Evolutionary conservation across 2,329 filamentous ascomycete species (phyloP).

Genomic region (Sporothrix mexicana): DNA sequence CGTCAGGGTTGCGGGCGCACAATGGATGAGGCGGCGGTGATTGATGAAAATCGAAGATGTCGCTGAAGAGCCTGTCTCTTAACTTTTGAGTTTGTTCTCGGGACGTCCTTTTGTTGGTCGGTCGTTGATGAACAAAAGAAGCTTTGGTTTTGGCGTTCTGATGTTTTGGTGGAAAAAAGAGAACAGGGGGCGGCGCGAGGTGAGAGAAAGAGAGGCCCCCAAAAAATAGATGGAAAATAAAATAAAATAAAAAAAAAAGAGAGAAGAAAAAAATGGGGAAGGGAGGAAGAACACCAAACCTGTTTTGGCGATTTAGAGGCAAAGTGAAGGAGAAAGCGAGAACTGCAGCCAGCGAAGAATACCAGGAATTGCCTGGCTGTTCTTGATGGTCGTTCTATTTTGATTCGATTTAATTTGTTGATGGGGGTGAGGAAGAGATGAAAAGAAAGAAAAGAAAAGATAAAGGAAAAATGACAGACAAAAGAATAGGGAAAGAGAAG

Average conservation of each 20-base stretch:
- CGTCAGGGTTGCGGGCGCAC: background rate
- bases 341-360: background rate
- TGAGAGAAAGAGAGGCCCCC: background rate
- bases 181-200: conserved; percentile 2
- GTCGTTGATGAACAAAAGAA: conserved; percentile 3
- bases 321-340: background rate
- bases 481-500: background rate
- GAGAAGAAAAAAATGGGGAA: conserved; percentile 23
- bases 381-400: conserved; percentile 14
- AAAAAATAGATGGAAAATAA: conserved; percentile 6
- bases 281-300: conserved; percentile 31
- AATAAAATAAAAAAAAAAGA: conserved; percentile 7
- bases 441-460: background rate
- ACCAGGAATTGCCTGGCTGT: conserved; percentile 10
- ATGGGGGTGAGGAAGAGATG: background rate
- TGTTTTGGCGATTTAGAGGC: conserved; percentile 26
- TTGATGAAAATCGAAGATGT: background rate
- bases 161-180: conserved; percentile 8
- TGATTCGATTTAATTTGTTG: conserved; percentile 8
- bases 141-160: conserved; percentile 16
- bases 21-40: background rate
- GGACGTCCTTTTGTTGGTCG: conserved; percentile 4
- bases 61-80: background rate
- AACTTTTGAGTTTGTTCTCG: background rate
- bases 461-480: background rate